phyloP scores from a whole-genome alignment of 2,329 filamentous ascomycete genomes.

The Anisogramma anomala region DNA sequence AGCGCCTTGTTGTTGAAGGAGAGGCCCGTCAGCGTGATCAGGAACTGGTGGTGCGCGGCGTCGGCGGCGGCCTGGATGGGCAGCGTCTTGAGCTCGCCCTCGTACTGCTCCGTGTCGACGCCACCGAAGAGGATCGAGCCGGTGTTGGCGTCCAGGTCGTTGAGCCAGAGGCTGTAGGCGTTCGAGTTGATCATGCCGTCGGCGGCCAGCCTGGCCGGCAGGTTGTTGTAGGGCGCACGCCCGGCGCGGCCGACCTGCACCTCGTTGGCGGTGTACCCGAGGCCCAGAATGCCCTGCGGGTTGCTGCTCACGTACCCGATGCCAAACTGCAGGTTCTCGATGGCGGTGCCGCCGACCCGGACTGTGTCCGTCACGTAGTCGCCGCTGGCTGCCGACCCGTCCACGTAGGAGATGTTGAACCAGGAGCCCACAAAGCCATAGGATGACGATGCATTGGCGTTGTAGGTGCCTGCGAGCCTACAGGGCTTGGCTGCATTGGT shows the following conservation, averaged over 20 bases:
- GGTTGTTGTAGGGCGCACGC: conserved; percentile 49
- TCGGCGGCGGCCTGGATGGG: conserved; percentile 51
- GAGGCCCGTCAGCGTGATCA: conserved; percentile 56
- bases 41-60: conserved; percentile 53
- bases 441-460: conserved; percentile 60
- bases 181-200: conserved; percentile 51
- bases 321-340: conserved; percentile 57
- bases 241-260: conserved; percentile 52
- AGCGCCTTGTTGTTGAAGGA: conserved; percentile 31
- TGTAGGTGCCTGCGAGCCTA: conserved; percentile 52
- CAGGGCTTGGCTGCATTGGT: conserved; percentile 38
- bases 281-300: conserved; percentile 66
- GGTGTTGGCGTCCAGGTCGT: conserved; percentile 53
- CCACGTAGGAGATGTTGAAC: conserved; percentile 83
- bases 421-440: conserved; percentile 60
- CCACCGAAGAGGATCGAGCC: conserved; percentile 67
- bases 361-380: conserved; percentile 73
- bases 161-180: conserved; percentile 65
- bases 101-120: conserved; percentile 55
- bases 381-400: conserved; percentile 64
- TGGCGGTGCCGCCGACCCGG: conserved; percentile 39
- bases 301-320: conserved; percentile 54
- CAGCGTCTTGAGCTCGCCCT: conserved; percentile 51
- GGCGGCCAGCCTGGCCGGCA: conserved; percentile 53
- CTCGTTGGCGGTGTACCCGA: conserved; percentile 74